These are phyloP conservation scores for Nakazawaea sp. DNA, from an alignment of 805 yeast species.

Conservation along the genomic window DNA sequence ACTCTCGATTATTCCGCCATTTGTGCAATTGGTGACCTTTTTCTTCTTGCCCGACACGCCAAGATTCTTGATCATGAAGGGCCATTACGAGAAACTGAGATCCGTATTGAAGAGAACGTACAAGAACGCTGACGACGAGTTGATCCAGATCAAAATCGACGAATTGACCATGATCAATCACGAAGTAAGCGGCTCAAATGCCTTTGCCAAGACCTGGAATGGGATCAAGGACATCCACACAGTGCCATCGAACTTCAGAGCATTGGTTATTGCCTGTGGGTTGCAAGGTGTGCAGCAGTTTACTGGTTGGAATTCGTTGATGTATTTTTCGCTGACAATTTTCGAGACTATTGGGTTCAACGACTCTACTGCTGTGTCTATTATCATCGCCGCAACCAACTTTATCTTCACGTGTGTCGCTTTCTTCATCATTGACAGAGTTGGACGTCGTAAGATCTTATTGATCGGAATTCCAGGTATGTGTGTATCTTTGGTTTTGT, in stretches of 20 bases:
- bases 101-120: slow-evolving; percentile 60
- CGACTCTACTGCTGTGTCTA: slow-evolving; percentile 90
- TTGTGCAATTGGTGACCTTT: slow-evolving; percentile 67
- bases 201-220: slow-evolving; percentile 46
- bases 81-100: slow-evolving; percentile 57
- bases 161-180: slow-evolving; percentile 50
- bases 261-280: slow-evolving; percentile 85
- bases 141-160: slow-evolving; percentile 58
- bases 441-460: slow-evolving; percentile 83
- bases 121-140: slow-evolving; percentile 51
- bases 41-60: slow-evolving; percentile 94
- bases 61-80: slow-evolving; percentile 73
- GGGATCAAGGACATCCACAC: slow-evolving; percentile 58
- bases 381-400: slow-evolving; percentile 91
- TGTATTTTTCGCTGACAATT: slow-evolving; percentile 92
- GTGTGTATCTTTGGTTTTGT: slow-evolving; percentile 66
- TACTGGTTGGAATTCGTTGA: slow-evolving; percentile 91
- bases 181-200: slow-evolving; percentile 38
- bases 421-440: slow-evolving; percentile 74
- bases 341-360: slow-evolving; percentile 86
- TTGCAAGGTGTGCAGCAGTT: slow-evolving; percentile 95
- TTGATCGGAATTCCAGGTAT: slow-evolving; percentile 80
- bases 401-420: slow-evolving; percentile 84
- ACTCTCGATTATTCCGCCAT: slow-evolving; percentile 82
- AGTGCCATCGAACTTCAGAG: slow-evolving; percentile 78